A percentile compares a stretch with the other conserved stretches of the same genome.
Evolutionary conservation across 1,284 basidiomycete genomes (phyloP).

Genomic region (Trichosporon inkin): DNA sequence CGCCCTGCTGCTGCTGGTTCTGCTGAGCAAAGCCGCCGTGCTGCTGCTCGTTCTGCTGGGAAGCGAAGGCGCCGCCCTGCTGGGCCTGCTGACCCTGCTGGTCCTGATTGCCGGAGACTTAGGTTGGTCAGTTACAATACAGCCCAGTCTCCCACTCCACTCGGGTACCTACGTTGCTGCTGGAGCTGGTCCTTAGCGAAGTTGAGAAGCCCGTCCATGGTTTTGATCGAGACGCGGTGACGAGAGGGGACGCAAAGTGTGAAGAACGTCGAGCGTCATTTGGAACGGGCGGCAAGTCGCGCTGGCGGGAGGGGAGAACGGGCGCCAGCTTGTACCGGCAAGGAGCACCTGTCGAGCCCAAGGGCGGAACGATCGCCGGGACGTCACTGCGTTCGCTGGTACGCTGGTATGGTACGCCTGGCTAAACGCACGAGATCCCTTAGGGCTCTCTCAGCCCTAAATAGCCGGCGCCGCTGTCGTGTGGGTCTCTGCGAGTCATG

Average conservation of each 20-base stretch:
- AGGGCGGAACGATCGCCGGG: too few relatives aligned
- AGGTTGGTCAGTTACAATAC: background rate
- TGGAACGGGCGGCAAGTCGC: background rate
- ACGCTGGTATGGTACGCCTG: too few relatives aligned
- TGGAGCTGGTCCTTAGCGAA: constrained; percentile 31
- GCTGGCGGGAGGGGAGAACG: background rate
- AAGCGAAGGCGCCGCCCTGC: too few relatives aligned
- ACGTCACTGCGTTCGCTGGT: too few relatives aligned
- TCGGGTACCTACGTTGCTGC: constrained; percentile 23
- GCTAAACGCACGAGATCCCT: too few relatives aligned
- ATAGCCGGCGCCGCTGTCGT: background rate
- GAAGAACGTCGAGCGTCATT: background rate
- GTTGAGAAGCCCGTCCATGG: constrained; percentile 39
- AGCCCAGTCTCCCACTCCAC: constrained; percentile 1
- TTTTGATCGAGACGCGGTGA: constrained; percentile 9
- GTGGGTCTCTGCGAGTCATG: background rate
- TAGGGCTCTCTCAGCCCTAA: background rate
- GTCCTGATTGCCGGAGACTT: constrained; percentile 16
- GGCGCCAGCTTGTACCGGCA: background rate
- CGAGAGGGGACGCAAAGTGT: background rate
- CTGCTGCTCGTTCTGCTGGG: constrained; percentile 1
- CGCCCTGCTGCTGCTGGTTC: constrained; percentile 17
- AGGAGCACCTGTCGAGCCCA: too few relatives aligned
- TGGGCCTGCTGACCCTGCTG: constrained; percentile 16
- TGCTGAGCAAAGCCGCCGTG: constrained; percentile 12